Evolutionary conservation across 1,284 basidiomycete species (phyloP).

Genomic region (Grifola frondosa): DNA sequence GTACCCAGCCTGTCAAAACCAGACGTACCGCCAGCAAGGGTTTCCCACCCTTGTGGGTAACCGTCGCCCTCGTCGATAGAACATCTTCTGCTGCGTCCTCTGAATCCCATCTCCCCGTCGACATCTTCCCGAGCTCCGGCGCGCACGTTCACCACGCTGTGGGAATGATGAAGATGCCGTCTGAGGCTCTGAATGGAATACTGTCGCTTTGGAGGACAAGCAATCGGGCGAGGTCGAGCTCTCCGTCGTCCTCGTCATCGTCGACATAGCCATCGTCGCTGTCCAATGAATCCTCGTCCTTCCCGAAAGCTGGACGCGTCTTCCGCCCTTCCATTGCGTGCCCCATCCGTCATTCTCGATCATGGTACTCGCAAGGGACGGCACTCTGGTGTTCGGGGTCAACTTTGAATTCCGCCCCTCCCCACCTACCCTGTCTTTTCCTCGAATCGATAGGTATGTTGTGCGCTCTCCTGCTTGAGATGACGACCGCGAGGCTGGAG

Average conservation of each 20-base stretch:
- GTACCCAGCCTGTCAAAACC: slow-evolving; percentile 23
- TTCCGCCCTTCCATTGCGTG: slow-evolving; percentile 27
- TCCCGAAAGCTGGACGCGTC: slow-evolving; percentile 17
- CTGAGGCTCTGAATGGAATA: slow-evolving; percentile 67
- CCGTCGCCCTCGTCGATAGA: slow-evolving; percentile 26
- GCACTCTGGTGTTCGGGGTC: slow-evolving; percentile 32
- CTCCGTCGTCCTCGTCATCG: slow-evolving; percentile 56
- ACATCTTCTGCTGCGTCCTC: slow-evolving; percentile 17
- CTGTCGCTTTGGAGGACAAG: slow-evolving; percentile 70
- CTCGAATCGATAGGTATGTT: slow-evolving; percentile 11
- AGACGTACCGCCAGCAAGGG: slow-evolving; percentile 10
- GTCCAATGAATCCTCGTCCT: slow-evolving; percentile 15
- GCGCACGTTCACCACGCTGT: slow-evolving; percentile 12
- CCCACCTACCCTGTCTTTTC: slow-evolving; percentile 7
- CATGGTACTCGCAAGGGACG: slow-evolving; percentile 39
- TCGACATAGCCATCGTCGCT: slow-evolving; percentile 38
- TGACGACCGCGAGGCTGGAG: slow-evolving; percentile 46
- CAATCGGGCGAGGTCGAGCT: slow-evolving; percentile 63
- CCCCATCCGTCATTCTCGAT: slow-evolving; percentile 43
- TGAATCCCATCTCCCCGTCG: slow-evolving; percentile 14
- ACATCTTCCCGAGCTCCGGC: slow-evolving; percentile 22
- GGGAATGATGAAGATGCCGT: slow-evolving; percentile 48
- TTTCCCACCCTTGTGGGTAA: slow-evolving; percentile 20
- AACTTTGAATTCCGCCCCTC: slow-evolving; percentile 10
- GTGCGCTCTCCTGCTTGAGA: slow-evolving; percentile 31